Evolutionary conservation across 176 grass and related monocot genomes (phyloP).

Genomic region (Cymbopogon citratus): DNA sequence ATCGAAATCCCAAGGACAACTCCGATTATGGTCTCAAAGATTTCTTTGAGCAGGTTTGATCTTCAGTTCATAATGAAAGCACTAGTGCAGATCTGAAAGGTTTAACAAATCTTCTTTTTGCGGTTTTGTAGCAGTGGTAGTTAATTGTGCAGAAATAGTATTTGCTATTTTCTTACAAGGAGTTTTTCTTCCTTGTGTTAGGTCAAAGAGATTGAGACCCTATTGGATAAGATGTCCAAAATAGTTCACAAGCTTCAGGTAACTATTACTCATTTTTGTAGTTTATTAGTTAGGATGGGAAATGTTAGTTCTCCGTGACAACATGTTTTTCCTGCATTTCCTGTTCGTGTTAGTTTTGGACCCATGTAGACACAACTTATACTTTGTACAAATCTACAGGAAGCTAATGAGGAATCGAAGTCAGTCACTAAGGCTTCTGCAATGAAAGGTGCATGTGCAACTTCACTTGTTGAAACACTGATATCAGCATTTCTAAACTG

Average conservation of each 20-base stretch:
- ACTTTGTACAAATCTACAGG: slow-evolving; percentile 11
- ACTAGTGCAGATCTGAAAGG: not conserved
- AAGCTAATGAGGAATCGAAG: slow-evolving; percentile 61
- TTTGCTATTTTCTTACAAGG: not conserved
- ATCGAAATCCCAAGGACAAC: slow-evolving; percentile 22
- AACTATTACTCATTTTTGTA: not conserved
- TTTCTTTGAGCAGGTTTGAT: slow-evolving; percentile 47
- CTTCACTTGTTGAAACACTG: not conserved
- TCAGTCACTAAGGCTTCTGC: slow-evolving; percentile 54
- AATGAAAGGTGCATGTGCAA: slow-evolving; percentile 56
- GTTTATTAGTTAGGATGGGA: too few relatives aligned
- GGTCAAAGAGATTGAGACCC: slow-evolving; percentile 43
- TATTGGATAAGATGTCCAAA: slow-evolving; percentile 52
- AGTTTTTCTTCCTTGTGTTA: not conserved
- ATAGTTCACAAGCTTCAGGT: slow-evolving; percentile 65
- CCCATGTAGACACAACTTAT: not conserved
- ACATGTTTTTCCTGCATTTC: not conserved
- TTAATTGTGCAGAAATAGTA: not conserved
- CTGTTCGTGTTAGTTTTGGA: not conserved
- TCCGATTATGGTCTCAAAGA: slow-evolving; percentile 58
- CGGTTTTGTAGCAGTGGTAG: not conserved
- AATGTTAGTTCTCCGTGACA: not conserved
- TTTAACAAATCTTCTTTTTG: not conserved
- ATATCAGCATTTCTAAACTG: not conserved
- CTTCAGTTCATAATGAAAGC: not conserved